A percentile compares a stretch with the other conserved stretches of the same genome.
Conservation (phyloP, 371 early-diverging fungal genomes). For the Mortierella sp. region DNA sequence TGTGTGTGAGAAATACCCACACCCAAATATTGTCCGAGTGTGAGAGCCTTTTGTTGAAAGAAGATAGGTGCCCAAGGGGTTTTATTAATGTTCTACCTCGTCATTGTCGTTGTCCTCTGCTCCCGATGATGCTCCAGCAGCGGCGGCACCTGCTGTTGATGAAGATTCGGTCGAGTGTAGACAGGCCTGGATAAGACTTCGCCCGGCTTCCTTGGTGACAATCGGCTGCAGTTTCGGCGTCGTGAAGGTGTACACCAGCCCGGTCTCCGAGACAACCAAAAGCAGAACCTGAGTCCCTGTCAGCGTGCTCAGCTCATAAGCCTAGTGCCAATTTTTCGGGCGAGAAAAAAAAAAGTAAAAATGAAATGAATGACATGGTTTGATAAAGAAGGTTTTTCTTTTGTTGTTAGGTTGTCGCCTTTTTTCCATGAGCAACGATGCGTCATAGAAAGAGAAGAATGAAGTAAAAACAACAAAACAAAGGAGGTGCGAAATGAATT, state of each 20-base stretch:
- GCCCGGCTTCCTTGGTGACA: constrained; percentile 94
- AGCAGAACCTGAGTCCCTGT: constrained; percentile 98
- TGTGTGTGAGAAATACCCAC: neutral
- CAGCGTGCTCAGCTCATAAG: constrained; percentile 95
- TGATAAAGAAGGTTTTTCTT: no score
- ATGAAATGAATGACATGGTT: neutral
- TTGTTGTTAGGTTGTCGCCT: no score
- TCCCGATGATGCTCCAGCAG: neutral
- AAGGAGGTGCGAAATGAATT: no score
- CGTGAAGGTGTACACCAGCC: constrained; percentile 98
- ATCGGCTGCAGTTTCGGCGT: constrained; percentile 97
- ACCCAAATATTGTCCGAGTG: no score
- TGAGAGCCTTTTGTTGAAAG: no score
- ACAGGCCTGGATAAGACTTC: constrained; percentile 95
- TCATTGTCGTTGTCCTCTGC: constrained; percentile 5
- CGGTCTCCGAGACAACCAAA: constrained; percentile 97
- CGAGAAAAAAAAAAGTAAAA: neutral
- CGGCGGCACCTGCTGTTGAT: neutral
- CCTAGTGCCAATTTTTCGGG: constrained; percentile 62
- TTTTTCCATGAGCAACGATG: no score
- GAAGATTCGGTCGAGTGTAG: constrained; percentile 86
- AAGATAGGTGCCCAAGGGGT: neutral
- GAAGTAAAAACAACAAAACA: neutral
- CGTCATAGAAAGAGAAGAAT: neutral
- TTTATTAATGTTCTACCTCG: constrained; percentile 15